phyloP scores from a whole-genome alignment of 768 basidiomycete genomes.

The Tylopilus sp. region DNA sequence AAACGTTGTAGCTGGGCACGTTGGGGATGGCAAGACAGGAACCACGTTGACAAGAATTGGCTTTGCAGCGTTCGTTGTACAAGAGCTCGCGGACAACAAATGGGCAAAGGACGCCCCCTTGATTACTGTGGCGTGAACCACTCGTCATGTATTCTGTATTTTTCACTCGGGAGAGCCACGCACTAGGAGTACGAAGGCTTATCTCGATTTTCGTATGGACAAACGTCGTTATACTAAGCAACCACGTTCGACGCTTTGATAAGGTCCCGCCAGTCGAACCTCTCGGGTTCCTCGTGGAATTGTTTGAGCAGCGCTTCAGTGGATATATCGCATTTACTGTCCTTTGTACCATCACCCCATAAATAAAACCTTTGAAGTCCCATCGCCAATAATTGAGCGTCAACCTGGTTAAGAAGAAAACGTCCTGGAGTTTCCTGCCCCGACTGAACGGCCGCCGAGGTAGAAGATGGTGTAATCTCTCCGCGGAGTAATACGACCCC shows the following conservation, averaged over 20 bases:
- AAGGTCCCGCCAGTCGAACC: constrained; percentile 83
- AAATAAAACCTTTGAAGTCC: constrained; percentile 85
- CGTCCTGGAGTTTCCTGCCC: constrained; percentile 27
- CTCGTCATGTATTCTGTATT: neutral
- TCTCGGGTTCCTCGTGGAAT: constrained; percentile 76
- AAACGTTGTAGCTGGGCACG: constrained; percentile 56
- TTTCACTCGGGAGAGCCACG: neutral
- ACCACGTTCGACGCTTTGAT: constrained; percentile 44
- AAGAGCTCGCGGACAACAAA: constrained; percentile 52
- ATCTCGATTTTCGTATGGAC: neutral
- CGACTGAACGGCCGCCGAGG: constrained; percentile 33
- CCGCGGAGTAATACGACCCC: constrained; percentile 84
- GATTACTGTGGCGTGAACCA: constrained; percentile 14
- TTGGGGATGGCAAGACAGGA: constrained; percentile 59
- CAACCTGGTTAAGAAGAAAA: constrained; percentile 69
- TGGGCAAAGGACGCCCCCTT: constrained; percentile 51
- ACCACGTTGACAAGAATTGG: constrained; percentile 51
- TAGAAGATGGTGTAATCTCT: constrained; percentile 75
- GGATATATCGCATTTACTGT: neutral
- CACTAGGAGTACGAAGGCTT: neutral
- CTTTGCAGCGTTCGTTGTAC: constrained; percentile 57
- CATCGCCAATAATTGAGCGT: constrained; percentile 81
- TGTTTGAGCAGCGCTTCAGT: constrained; percentile 49
- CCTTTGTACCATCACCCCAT: constrained; percentile 40
- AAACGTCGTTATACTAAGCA: constrained; percentile 2